These are phyloP conservation scores for Hymenoscyphus occultus DNA, from an alignment of 2,329 filamentous ascomycete species.

Conservation along the genomic window DNA sequence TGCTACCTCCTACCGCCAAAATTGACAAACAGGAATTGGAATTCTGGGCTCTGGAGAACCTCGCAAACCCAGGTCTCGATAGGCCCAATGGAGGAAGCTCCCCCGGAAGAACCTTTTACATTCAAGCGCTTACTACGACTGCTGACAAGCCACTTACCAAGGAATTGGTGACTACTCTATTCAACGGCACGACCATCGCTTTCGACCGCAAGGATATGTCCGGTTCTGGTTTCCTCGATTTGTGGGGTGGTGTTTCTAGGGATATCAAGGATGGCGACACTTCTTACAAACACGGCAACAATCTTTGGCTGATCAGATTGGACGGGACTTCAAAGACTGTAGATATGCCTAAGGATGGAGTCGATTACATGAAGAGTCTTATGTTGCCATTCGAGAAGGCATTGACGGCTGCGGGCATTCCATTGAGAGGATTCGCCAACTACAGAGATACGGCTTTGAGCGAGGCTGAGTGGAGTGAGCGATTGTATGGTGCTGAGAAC, in stretches of 20 bases:
- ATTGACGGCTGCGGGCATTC: conserved; percentile 8
- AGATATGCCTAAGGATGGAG: conserved; percentile 12
- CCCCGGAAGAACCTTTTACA: conserved; percentile 12
- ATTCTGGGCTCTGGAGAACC: conserved; percentile 17
- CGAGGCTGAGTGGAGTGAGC: conserved; percentile 17
- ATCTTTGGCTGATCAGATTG: conserved; percentile 21
- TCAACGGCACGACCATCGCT: conserved; percentile 10
- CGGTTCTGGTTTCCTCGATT: conserved; percentile 16
- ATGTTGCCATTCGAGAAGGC: conserved; percentile 18
- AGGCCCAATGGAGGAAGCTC: conserved; percentile 12
- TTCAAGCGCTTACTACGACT: conserved; percentile 14
- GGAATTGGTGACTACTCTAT: conserved; percentile 13
- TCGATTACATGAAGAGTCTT: conserved; percentile 15
- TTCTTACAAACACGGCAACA: conserved; percentile 16
- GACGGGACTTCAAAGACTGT: conserved; percentile 1
- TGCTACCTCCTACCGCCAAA: conserved; percentile 10
- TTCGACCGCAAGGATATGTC: conserved; percentile 19
- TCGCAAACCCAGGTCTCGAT: conserved; percentile 12
- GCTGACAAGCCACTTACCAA: conserved; percentile 18
- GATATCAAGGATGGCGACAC: conserved; percentile 12
- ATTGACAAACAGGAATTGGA: conserved; percentile 12
- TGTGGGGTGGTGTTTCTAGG: conserved; percentile 19
- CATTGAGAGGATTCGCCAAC: conserved; percentile 19
- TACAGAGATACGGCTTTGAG: conserved; percentile 18
- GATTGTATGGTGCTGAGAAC: conserved; percentile 19